phyloP scores from a whole-genome alignment of 768 basidiomycete species.

The Russula griseocarnosa region DNA sequence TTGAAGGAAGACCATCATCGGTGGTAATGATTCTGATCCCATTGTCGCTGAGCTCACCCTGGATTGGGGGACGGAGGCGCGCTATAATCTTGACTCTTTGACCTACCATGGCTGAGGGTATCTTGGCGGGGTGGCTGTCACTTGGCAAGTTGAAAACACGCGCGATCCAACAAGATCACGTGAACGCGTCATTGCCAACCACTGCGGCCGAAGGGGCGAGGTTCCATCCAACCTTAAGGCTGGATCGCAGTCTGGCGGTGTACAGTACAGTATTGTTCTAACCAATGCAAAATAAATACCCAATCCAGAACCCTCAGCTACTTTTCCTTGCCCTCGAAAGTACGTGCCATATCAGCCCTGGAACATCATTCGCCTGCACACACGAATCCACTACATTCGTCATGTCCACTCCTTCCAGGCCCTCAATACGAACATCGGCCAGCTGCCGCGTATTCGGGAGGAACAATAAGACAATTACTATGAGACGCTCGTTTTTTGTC shows the following conservation, averaged over 20 bases:
- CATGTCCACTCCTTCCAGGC: conserved; percentile 49
- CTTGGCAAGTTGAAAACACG: neutral
- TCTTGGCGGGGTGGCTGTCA: neutral
- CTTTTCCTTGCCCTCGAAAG: conserved; percentile 44
- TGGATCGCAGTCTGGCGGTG: too few species aligned
- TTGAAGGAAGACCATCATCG: conserved; percentile 42
- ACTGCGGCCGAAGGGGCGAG: too few species aligned
- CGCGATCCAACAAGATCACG: conserved; percentile 8
- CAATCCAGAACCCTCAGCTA: neutral
- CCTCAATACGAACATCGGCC: conserved; percentile 54
- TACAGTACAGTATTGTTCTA: too few species aligned
- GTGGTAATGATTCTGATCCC: conserved; percentile 50
- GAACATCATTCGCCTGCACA: conserved; percentile 60
- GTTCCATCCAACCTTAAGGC: too few species aligned
- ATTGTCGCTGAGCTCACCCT: conserved; percentile 59
- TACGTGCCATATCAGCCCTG: conserved; percentile 59
- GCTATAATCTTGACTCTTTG: conserved; percentile 70
- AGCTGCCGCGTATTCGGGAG: conserved; percentile 64
- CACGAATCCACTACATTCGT: conserved; percentile 59
- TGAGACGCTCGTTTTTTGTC: conserved; percentile 33
- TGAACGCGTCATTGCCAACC: conserved; percentile 20
- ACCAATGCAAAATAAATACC: neutral
- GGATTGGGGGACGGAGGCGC: conserved; percentile 62
- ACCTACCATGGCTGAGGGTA: conserved; percentile 15
- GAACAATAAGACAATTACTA: conserved; percentile 61